Evolutionary conservation across 495 filamentous ascomycete genomes (phyloP).

Genomic region (Lasiosphaeria miniovina): DNA sequence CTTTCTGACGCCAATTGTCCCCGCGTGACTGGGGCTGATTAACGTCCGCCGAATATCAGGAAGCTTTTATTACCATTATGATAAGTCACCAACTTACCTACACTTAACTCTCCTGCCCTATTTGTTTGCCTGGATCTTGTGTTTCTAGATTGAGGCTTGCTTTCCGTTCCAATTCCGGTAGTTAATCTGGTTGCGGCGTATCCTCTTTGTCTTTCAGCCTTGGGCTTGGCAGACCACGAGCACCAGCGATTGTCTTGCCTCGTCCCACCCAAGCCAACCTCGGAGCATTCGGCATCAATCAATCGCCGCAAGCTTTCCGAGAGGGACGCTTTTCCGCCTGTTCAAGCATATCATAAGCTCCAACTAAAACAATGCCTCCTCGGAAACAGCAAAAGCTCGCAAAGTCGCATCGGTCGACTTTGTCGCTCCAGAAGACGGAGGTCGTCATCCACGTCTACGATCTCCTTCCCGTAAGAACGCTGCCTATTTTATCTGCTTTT

Average conservation of each 20-base stretch:
- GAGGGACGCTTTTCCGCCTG: not conserved
- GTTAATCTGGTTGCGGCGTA: not conserved
- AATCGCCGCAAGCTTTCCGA: not conserved
- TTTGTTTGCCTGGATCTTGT: too few relatives aligned
- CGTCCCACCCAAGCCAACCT: not conserved
- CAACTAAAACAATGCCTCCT: constrained; percentile 31
- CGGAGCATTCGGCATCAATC: not conserved
- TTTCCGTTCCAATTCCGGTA: not conserved
- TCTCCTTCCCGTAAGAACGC: constrained; percentile 59
- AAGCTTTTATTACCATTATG: too few relatives aligned
- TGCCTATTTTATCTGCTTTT: not conserved
- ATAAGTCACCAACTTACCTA: too few relatives aligned
- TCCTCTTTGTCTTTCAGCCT: constrained; percentile 1
- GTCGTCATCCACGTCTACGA: constrained; percentile 80
- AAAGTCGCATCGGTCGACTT: constrained; percentile 53
- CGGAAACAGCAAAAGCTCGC: constrained; percentile 42
- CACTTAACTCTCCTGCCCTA: too few relatives aligned
- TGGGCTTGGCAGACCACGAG: not conserved
- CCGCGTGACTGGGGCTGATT: too few relatives aligned
- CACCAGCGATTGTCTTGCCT: not conserved
- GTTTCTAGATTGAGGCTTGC: not conserved
- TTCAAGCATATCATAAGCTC: not conserved
- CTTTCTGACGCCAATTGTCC: too few relatives aligned
- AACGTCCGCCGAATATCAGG: too few relatives aligned
- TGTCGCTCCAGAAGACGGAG: constrained; percentile 64